phyloP scores from a whole-genome alignment of 176 grass and related monocot species.

The Secale cereale region DNA sequence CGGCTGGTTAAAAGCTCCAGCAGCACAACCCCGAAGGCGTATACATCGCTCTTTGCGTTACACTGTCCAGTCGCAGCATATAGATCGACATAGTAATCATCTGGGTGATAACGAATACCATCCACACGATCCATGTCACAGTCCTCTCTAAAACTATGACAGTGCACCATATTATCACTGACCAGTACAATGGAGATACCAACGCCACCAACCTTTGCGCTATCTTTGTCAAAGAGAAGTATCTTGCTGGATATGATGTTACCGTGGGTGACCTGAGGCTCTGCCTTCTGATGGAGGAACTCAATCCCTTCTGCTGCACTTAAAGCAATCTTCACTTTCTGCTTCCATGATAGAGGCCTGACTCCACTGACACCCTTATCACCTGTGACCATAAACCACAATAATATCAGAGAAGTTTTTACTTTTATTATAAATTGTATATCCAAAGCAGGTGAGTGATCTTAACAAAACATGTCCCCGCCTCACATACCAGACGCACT shows the following conservation, averaged over 20 bases:
- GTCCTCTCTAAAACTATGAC: background rate
- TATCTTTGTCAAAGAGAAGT: constrained; percentile 52
- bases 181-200: constrained; percentile 42
- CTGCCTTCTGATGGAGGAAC: constrained; percentile 70
- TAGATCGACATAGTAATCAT: no score
- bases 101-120: no score
- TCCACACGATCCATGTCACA: constrained; percentile 31
- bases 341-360: constrained; percentile 55
- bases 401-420: background rate
- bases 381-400: constrained; percentile 30
- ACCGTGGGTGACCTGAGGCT: constrained; percentile 62
- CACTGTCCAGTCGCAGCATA: constrained; percentile 31
- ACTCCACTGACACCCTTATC: constrained; percentile 60
- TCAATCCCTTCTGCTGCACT: constrained; percentile 57
- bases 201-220: constrained; percentile 54
- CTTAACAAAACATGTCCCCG: no score
- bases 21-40: constrained; percentile 68
- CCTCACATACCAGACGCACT: no score
- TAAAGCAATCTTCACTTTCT: constrained; percentile 55
- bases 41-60: constrained; percentile 67
- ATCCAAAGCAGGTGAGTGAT: no score
- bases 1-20: constrained; percentile 68
- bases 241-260: constrained; percentile 89
- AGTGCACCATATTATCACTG: rapidly evolving
- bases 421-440: no score